Conservation (phyloP, 2,329 filamentous ascomycete species). For the Gliomastix tumulicola region DNA sequence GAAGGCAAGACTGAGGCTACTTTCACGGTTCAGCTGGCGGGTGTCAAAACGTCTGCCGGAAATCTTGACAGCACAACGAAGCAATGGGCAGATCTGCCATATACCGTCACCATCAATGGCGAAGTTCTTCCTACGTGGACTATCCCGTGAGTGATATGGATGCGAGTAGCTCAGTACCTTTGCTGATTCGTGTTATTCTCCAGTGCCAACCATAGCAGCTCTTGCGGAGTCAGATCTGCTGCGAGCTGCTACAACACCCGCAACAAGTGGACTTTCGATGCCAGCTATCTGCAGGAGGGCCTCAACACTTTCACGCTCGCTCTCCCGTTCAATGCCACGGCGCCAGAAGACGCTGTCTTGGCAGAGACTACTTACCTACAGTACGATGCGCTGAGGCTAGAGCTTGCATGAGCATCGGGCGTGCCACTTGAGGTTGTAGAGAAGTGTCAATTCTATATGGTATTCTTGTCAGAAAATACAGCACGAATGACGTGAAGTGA, state of each 20-base stretch:
- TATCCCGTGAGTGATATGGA: too few relatives aligned
- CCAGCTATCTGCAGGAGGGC: conserved; percentile 37
- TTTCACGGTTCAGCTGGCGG: conserved; percentile 56
- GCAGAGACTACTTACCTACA: conserved; percentile 52
- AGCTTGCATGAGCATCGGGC: conserved; percentile 37
- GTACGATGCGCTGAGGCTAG: conserved; percentile 57
- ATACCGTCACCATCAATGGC: conserved; percentile 32
- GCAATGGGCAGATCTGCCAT: conserved; percentile 43
- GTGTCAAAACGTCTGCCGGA: conserved; percentile 53
- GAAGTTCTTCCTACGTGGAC: conserved; percentile 42
- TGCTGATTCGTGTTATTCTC: neutral
- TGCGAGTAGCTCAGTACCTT: too few relatives aligned
- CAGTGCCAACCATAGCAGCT: conserved; percentile 24
- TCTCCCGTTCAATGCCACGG: conserved; percentile 51
- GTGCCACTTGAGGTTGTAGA: too few relatives aligned
- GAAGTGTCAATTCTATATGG: too few relatives aligned
- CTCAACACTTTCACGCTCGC: conserved; percentile 50
- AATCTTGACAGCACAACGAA: too few relatives aligned
- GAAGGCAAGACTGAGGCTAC: conserved; percentile 37
- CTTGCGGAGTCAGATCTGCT: conserved; percentile 53
- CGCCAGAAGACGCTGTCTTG: conserved; percentile 50
- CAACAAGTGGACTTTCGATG: conserved; percentile 53
- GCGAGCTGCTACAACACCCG: conserved; percentile 56
- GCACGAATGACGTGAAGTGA: too few relatives aligned
- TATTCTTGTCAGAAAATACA: too few relatives aligned